phyloP scores from a whole-genome alignment of 2,329 filamentous ascomycete species.

The Pseudocercospora ulei region DNA sequence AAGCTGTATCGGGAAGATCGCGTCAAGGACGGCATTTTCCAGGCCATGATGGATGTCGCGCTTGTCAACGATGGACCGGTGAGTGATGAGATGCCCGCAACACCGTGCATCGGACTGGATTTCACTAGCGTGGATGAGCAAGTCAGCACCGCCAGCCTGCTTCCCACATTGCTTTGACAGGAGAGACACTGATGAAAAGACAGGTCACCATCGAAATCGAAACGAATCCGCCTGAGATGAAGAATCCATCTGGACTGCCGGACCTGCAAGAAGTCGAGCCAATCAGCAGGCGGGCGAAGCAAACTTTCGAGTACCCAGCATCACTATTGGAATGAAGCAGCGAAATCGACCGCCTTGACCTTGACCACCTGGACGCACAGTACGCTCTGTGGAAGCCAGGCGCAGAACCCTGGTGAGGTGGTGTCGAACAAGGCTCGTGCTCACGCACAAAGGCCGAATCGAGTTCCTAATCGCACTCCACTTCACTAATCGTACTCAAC shows the following conservation, averaged over 20 bases:
- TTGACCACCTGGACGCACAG: too few relatives aligned
- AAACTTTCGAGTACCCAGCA: conserved; percentile 33
- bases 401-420: too few relatives aligned
- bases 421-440: conserved; percentile 5
- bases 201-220: conserved; percentile 45
- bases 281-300: conserved; percentile 31
- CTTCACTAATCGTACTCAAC: too few relatives aligned
- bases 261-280: conserved; percentile 27
- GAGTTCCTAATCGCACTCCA: too few relatives aligned
- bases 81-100: conserved; percentile 37
- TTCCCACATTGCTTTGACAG: neutral
- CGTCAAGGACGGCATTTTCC: conserved; percentile 93
- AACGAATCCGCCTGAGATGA: conserved; percentile 39
- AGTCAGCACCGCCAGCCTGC: conserved; percentile 34
- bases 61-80: conserved; percentile 76
- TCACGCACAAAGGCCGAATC: conserved; percentile 3
- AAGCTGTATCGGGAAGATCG: conserved; percentile 60
- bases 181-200: conserved; percentile 12
- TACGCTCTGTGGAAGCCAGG: too few relatives aligned
- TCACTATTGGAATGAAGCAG: conserved; percentile 35
- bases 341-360: too few relatives aligned
- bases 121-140: conserved; percentile 49
- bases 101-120: conserved; percentile 36
- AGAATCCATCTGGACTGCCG: conserved; percentile 29
- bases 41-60: conserved; percentile 97